Evolutionary conservation across 73 alveolate genomes (phyloP).

Genomic region (Diophrys appendiculata): DNA sequence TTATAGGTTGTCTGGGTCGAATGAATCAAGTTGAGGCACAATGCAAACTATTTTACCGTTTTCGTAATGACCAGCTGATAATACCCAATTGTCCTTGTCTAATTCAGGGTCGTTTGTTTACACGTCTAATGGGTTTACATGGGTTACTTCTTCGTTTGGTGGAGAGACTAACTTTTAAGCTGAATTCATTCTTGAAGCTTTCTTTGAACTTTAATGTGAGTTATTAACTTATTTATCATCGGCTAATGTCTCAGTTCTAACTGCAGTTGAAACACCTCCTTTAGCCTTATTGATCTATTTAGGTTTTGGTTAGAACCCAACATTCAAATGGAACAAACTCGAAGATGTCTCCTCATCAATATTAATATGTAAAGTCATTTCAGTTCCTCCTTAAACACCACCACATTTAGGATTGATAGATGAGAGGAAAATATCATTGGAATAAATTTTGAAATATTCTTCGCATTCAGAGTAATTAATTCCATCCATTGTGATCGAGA

Average conservation of each 20-base stretch:
- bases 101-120: conserved; percentile 80
- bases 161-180: conserved; percentile 29
- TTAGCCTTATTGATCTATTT: background rate
- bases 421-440: conserved; percentile 83
- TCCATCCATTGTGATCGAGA: conserved; percentile 98
- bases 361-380: conserved; percentile 80
- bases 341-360: conserved; percentile 88
- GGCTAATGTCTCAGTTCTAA: too few relatives aligned
- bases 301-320: conserved; percentile 94
- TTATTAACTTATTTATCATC: too few relatives aligned
- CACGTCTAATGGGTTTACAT: conserved; percentile 70
- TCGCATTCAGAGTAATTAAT: conserved; percentile 93
- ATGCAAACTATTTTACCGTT: conserved; percentile 89
- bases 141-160: conserved; percentile 49
- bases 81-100: conserved; percentile 89
- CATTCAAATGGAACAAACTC: conserved; percentile 81
- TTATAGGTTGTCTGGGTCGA: conserved; percentile 76
- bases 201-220: too few relatives aligned
- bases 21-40: conserved; percentile 84
- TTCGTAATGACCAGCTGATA: conserved; percentile 89
- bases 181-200: conserved; percentile 15
- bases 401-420: conserved; percentile 98
- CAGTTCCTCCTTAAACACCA: conserved; percentile 93
- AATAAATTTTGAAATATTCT: conserved; percentile 91
- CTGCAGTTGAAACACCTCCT: conserved; percentile 2